Percentiles rank a stretch among this genome's conserved stretches.
Conservation (phyloP, 108 stramenopile species). For the Cylindrotheca closterium region DNA sequence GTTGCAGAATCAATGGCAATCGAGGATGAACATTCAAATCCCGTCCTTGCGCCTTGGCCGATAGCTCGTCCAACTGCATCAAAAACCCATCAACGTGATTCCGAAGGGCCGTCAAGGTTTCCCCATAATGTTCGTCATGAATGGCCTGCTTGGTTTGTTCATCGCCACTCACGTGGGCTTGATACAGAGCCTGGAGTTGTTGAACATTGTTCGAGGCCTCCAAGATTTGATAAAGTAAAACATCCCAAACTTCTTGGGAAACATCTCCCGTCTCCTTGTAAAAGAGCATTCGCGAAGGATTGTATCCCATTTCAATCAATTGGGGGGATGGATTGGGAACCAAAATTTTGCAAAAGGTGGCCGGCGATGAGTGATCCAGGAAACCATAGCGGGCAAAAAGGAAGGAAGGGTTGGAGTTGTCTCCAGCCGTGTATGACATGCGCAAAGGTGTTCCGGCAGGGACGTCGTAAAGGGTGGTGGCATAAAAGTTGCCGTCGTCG, state of each 20-base stretch:
- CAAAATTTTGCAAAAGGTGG: constrained; percentile 55
- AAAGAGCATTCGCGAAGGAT: constrained; percentile 37
- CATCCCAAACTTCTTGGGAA: constrained; percentile 54
- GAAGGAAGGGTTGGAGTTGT: constrained; percentile 55
- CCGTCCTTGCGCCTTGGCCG: constrained; percentile 36
- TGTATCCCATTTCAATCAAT: constrained; percentile 41
- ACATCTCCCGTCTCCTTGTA: constrained; percentile 56
- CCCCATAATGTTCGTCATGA: constrained; percentile 42
- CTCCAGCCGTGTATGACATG: constrained; percentile 38
- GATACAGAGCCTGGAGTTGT: constrained; percentile 40
- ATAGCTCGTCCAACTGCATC: constrained; percentile 35
- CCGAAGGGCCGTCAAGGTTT: constrained; percentile 26
- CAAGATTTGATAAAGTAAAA: constrained; percentile 41
- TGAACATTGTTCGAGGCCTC: constrained; percentile 24
- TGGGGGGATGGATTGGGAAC: constrained; percentile 33
- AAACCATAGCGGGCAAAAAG: constrained; percentile 63
- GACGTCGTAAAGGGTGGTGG: constrained; percentile 35
- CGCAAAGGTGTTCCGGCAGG: constrained; percentile 55
- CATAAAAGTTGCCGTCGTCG: constrained; percentile 29
- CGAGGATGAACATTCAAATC: constrained; percentile 40
- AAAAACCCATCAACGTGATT: constrained; percentile 42
- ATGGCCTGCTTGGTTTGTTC: constrained; percentile 44
- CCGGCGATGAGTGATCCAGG: constrained; percentile 48
- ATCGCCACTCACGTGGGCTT: constrained; percentile 52
- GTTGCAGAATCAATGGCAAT: constrained; percentile 52